Conservation (phyloP, 805 yeast species). For the Zygoascus bituminiphila region DNA sequence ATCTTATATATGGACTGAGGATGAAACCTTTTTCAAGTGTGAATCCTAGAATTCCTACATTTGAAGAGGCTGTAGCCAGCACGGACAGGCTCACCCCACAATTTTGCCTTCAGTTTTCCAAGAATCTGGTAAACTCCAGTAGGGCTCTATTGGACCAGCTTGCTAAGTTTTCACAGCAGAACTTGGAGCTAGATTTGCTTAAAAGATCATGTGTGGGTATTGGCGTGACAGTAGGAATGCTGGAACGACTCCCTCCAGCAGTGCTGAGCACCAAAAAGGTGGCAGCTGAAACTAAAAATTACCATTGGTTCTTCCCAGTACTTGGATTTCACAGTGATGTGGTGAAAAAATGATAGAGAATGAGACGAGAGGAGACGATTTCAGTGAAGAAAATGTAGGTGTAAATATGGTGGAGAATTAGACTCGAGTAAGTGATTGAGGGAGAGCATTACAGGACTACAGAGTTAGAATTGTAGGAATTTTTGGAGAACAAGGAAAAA, state of each 20-base stretch:
- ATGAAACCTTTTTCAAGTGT: conserved; percentile 74
- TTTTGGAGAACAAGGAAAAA: neutral
- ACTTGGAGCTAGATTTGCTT: conserved; percentile 16
- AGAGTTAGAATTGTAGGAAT: too few species aligned
- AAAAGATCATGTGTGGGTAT: conserved; percentile 15
- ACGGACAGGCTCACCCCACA: conserved; percentile 12
- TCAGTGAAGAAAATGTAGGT: too few species aligned
- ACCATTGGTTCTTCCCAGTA: conserved; percentile 43
- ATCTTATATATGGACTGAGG: conserved; percentile 45
- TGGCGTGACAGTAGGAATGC: conserved; percentile 3
- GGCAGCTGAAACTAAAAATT: conserved; percentile 27
- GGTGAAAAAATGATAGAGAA: too few species aligned
- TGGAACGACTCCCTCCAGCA: neutral
- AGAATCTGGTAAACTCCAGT: conserved; percentile 19
- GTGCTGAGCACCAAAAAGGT: neutral
- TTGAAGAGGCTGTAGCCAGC: conserved; percentile 25
- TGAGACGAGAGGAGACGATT: too few species aligned
- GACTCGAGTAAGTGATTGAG: too few species aligned
- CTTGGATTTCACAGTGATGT: conserved; percentile 8
- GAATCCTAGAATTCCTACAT: conserved; percentile 57
- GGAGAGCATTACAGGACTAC: too few species aligned
- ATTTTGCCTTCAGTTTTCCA: conserved; percentile 10
- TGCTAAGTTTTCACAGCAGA: conserved; percentile 13
- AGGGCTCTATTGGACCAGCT: conserved; percentile 14
- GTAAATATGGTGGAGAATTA: too few species aligned